phyloP scores from a whole-genome alignment of 2,329 filamentous ascomycete species.

The Hypomyces rosellus region DNA sequence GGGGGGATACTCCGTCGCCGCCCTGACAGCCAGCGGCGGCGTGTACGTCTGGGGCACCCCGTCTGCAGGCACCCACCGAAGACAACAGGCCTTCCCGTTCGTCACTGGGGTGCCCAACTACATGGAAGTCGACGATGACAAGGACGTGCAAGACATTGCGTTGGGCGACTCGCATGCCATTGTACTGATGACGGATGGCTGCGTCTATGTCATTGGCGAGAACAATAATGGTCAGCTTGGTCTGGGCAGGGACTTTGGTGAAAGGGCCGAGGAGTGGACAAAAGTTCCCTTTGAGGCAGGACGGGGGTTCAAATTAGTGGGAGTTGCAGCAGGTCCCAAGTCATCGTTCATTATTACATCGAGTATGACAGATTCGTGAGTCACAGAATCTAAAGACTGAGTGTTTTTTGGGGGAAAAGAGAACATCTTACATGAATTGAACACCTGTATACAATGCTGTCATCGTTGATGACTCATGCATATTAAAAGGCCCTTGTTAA shows the following conservation, averaged over 20 bases:
- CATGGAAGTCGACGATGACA: constrained; percentile 37
- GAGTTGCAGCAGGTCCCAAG: constrained; percentile 43
- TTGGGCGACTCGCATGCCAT: constrained; percentile 55
- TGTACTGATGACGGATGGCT: constrained; percentile 42
- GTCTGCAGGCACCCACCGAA: constrained; percentile 20
- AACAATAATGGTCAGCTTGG: constrained; percentile 57
- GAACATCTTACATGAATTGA: constrained; percentile 10
- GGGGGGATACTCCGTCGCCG: constrained; percentile 52
- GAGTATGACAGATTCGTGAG: constrained; percentile 7
- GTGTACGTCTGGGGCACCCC: constrained; percentile 55
- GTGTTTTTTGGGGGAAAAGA: background rate
- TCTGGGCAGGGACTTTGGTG: constrained; percentile 20
- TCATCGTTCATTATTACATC: constrained; percentile 43
- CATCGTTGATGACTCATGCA: no score
- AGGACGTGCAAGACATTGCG: constrained; percentile 51
- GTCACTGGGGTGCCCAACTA: constrained; percentile 35
- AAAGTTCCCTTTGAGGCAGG: constrained; percentile 25
- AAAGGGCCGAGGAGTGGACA: constrained; percentile 28
- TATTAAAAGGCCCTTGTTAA: background rate
- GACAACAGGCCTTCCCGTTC: constrained; percentile 25
- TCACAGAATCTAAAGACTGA: background rate
- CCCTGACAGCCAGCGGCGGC: constrained; percentile 50
- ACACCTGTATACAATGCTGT: background rate
- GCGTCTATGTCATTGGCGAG: constrained; percentile 49
- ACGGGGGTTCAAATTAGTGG: constrained; percentile 24